Evolutionary conservation across 2,329 filamentous ascomycete genomes (phyloP).

Genomic region (Penicillium sp.): DNA sequence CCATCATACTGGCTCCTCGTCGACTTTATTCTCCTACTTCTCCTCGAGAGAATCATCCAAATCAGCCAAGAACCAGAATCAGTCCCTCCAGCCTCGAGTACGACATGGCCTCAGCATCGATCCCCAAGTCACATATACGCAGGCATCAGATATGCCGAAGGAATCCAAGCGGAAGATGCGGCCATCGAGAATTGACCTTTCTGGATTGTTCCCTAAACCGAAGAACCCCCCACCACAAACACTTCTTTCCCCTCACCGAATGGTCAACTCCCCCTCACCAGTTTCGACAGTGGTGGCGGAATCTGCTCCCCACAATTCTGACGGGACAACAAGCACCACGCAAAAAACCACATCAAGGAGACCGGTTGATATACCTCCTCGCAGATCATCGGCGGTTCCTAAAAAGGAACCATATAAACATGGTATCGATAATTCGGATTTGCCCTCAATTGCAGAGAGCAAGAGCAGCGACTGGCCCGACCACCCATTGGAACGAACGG

Average conservation of each 20-base stretch:
- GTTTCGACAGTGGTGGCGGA: slow-evolving; percentile 36
- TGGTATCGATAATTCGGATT: slow-evolving; percentile 16
- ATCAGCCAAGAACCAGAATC: slow-evolving; percentile 34
- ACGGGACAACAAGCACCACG: slow-evolving; percentile 20
- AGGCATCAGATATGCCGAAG: slow-evolving; percentile 26
- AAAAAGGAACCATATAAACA: slow-evolving; percentile 14
- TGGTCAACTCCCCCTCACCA: slow-evolving; percentile 41
- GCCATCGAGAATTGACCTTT: slow-evolving; percentile 42
- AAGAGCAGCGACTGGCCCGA: slow-evolving; percentile 25
- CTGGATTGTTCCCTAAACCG: slow-evolving; percentile 43
- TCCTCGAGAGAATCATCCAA: slow-evolving; percentile 44
- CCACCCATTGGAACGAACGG: slow-evolving; percentile 29
- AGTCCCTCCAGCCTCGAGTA: slow-evolving; percentile 18
- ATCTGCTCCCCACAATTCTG: slow-evolving; percentile 22
- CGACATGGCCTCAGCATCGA: slow-evolving; percentile 19
- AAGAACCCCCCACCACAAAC: slow-evolving; percentile 28
- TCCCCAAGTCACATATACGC: slow-evolving; percentile 24
- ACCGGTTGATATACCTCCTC: slow-evolving; percentile 29
- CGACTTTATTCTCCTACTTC: slow-evolving; percentile 48
- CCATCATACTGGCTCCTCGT: slow-evolving; percentile 43
- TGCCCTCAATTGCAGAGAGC: slow-evolving; percentile 20
- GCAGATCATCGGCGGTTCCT: slow-evolving; percentile 10
- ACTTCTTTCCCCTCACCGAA: slow-evolving; percentile 42
- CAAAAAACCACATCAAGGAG: slow-evolving; percentile 23
- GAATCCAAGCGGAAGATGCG: slow-evolving; percentile 40